A percentile compares a stretch with the other conserved stretches of the same genome.
These are phyloP conservation scores for Guyanaporus albipodus DNA, from an alignment of 768 basidiomycete genomes.

Conservation along the genomic window DNA sequence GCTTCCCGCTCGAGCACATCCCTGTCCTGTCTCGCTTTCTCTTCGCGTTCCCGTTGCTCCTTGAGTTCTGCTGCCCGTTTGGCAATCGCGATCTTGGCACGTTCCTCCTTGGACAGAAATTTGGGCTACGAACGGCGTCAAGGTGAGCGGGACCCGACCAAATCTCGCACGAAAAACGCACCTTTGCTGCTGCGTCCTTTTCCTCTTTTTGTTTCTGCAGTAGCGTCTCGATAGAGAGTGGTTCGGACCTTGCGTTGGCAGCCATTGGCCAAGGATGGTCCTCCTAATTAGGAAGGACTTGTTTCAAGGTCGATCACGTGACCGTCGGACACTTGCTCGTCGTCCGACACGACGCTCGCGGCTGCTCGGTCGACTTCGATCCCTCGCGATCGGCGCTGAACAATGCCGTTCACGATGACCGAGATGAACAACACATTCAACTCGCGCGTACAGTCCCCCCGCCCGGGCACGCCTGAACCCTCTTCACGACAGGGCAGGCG, in stretches of 20 bases:
- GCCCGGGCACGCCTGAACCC: constrained; percentile 60
- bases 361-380: constrained; percentile 14
- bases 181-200: constrained; percentile 88
- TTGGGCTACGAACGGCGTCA: constrained; percentile 59
- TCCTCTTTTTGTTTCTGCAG: constrained; percentile 85
- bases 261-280: too few relatives aligned
- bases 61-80: constrained; percentile 82
- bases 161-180: constrained; percentile 26
- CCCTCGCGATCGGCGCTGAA: constrained; percentile 14
- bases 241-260: constrained; percentile 46
- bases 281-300: constrained; percentile 16
- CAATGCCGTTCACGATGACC: constrained; percentile 14
- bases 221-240: constrained; percentile 84
- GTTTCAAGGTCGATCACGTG: constrained; percentile 13
- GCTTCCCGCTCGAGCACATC: constrained; percentile 74
- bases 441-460: constrained; percentile 41
- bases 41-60: constrained; percentile 64
- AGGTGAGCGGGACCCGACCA: neutral
- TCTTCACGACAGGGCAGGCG: constrained; percentile 56
- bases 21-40: constrained; percentile 55
- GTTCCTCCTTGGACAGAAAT: constrained; percentile 90
- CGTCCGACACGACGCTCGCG: constrained; percentile 24
- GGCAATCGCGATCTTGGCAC: constrained; percentile 83
- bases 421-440: constrained; percentile 3
- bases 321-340: constrained; percentile 16